Percentiles rank a stretch among this genome's conserved stretches.
Conservation (phyloP, 345 rosid genomes). For the Populus tremula region DNA sequence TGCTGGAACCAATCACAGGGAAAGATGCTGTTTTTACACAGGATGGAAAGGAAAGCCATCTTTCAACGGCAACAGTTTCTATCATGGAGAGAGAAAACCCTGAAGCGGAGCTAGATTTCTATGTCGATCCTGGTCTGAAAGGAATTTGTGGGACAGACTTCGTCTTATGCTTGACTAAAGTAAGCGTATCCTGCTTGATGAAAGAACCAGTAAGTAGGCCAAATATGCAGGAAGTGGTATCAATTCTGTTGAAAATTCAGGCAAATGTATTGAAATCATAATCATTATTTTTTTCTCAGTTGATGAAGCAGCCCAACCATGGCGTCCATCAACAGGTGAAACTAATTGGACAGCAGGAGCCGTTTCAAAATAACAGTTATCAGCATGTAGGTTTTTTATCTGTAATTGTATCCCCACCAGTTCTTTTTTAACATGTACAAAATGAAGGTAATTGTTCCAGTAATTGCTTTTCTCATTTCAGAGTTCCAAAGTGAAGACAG, state of each 20-base stretch:
- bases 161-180: constrained; percentile 21
- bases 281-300: background rate
- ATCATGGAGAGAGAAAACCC: constrained; percentile 17
- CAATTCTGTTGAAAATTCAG: constrained; percentile 36
- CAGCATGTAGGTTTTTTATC: background rate
- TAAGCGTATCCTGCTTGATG: constrained; percentile 37
- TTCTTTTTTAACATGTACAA: background rate
- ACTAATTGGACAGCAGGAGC: background rate
- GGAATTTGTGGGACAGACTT: background rate
- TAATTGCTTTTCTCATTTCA: background rate
- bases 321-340: constrained; percentile 3
- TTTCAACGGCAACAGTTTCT: constrained; percentile 20
- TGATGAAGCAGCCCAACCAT: constrained; percentile 9
- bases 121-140: constrained; percentile 29
- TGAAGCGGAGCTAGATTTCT: constrained; percentile 24
- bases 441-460: background rate
- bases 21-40: constrained; percentile 32
- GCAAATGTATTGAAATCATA: constrained; percentile 19
- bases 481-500: background rate
- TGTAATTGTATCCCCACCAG: background rate
- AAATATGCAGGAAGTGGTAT: constrained; percentile 37
- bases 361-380: constrained; percentile 1
- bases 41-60: constrained; percentile 32
- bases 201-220: constrained; percentile 38
- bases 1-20: constrained; percentile 45